Percentiles rank a stretch among this genome's conserved stretches.
phyloP scores from a whole-genome alignment of 2,329 filamentous ascomycete genomes.

The Sporothrix globosa region DNA sequence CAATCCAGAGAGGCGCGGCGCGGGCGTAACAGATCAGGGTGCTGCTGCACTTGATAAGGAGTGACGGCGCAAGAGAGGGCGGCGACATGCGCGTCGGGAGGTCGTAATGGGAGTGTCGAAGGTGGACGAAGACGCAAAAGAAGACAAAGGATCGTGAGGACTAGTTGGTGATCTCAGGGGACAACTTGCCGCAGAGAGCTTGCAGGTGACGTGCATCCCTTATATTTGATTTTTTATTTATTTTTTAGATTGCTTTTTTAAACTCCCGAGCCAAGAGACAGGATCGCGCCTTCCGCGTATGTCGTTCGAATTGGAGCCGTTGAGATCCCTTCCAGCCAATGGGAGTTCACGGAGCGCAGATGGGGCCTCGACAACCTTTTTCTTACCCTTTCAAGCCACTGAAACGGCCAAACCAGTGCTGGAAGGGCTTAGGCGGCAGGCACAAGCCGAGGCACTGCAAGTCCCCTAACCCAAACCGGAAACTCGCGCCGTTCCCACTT shows the following conservation, averaged over 20 bases:
- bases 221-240: background rate
- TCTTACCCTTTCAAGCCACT: background rate
- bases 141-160: background rate
- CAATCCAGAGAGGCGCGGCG: constrained; percentile 49
- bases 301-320: background rate
- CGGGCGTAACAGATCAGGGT: constrained; percentile 49
- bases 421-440: background rate
- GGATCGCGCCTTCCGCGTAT: background rate
- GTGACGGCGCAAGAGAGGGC: constrained; percentile 12
- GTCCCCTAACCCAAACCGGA: constrained; percentile 7
- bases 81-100: constrained; percentile 9
- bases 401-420: background rate
- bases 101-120: background rate
- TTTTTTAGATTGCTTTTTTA: no score
- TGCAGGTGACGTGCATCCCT: background rate
- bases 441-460: constrained; percentile 6
- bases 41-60: constrained; percentile 50
- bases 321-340: background rate
- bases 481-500: constrained; percentile 13
- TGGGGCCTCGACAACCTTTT: background rate
- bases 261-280: background rate
- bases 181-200: background rate
- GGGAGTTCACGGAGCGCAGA: constrained; percentile 12
- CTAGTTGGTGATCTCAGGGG: background rate
- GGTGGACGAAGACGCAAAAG: background rate